Conservation (phyloP, 2,329 filamentous ascomycete genomes). For the Aspergillus tanneri region DNA sequence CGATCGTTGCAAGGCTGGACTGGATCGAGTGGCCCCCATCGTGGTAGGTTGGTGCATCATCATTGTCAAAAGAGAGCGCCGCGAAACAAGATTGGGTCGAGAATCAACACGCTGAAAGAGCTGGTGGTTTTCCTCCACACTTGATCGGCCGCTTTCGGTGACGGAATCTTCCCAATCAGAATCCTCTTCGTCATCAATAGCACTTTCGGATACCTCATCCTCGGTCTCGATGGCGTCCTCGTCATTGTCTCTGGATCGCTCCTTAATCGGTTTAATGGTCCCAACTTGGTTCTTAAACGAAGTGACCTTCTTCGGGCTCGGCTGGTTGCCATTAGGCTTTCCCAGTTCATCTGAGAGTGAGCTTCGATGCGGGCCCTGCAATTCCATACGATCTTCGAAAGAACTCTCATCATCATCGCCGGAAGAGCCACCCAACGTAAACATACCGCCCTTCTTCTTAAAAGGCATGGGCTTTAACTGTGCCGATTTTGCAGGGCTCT, state of each 20-base stretch:
- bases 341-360: conserved; percentile 55
- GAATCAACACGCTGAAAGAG: conserved; percentile 92
- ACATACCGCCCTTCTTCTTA: conserved; percentile 68
- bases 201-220: conserved; percentile 75
- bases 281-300: conserved; percentile 78
- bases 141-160: conserved; percentile 79
- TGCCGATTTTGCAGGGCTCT: conserved; percentile 57
- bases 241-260: conserved; percentile 50
- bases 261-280: conserved; percentile 63
- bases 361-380: conserved; percentile 52
- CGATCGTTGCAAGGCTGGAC: conserved; percentile 48
- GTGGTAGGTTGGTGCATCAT: conserved; percentile 80
- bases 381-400: conserved; percentile 61
- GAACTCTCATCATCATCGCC: conserved; percentile 82
- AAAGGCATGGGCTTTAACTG: conserved; percentile 54
- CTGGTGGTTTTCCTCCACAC: conserved; percentile 73
- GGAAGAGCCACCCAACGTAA: conserved; percentile 76
- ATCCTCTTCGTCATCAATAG: conserved; percentile 69
- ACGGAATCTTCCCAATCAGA: conserved; percentile 66
- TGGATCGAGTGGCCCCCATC: conserved; percentile 59
- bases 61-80: conserved; percentile 83
- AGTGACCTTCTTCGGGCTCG: conserved; percentile 67
- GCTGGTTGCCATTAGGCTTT: conserved; percentile 36
- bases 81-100: conserved; percentile 76
- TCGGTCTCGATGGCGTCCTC: conserved; percentile 62